Evolutionary conservation across 441 rosid species (phyloP).

Genomic region (Cnidoscolus chayamansa): DNA sequence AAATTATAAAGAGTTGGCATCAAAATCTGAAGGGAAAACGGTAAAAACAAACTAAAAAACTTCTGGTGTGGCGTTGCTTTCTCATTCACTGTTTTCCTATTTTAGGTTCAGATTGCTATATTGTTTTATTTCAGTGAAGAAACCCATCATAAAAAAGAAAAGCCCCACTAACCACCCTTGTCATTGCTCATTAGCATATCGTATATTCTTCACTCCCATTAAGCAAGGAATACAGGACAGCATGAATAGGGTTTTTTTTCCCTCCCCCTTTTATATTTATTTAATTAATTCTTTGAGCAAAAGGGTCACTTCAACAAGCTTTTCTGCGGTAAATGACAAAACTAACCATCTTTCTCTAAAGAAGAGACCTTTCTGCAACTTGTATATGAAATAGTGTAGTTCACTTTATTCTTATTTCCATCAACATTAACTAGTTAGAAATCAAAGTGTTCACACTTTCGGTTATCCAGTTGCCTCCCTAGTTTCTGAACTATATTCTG

Average conservation of each 20-base stretch:
- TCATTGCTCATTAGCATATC: constrained; percentile 5
- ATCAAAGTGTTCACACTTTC: constrained; percentile 34
- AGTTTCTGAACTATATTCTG: constrained; percentile 34
- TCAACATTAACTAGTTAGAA: constrained; percentile 26
- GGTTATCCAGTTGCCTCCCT: constrained; percentile 31
- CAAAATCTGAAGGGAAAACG: not conserved
- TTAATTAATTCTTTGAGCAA: constrained; percentile 7
- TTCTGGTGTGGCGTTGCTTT: constrained; percentile 5
- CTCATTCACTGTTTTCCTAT: constrained; percentile 7
- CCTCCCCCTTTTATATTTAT: not conserved
- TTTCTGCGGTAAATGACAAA: constrained; percentile 33
- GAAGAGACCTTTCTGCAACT: constrained; percentile 29
- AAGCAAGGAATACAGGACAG: constrained; percentile 19
- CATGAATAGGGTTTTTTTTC: not conserved
- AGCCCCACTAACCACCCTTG: constrained; percentile 11
- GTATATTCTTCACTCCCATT: constrained; percentile 21
- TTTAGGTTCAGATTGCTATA: not conserved
- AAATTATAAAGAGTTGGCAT: not conserved
- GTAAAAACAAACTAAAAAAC: constrained; percentile 1
- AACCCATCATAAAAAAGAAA: constrained; percentile 1
- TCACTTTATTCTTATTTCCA: constrained; percentile 36
- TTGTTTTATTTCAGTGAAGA: constrained; percentile 11
- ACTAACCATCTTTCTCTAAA: not conserved
- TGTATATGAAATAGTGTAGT: constrained; percentile 27
- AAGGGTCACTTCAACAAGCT: constrained; percentile 20